Evolutionary conservation across 805 yeast species (phyloP), one percentile per base, ranked within the genome.

Genomic region (Ogataea chonburiensis): DNA sequence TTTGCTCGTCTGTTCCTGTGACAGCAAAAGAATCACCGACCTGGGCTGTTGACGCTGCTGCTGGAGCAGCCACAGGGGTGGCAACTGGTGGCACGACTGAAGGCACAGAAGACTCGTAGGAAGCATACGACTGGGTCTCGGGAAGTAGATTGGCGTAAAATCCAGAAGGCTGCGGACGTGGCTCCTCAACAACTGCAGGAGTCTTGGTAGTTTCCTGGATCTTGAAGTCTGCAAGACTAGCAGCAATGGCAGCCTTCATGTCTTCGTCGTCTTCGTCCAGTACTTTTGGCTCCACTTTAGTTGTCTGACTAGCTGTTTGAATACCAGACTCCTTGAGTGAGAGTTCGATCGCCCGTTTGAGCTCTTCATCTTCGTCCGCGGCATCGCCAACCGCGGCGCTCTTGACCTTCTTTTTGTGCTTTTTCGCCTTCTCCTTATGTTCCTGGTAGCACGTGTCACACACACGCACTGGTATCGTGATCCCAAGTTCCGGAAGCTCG

Each of bases 211-310:
- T 19, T 2, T 37, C 40, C 31, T 38, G 41, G 8, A 37, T 56
- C 46, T 82, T 75, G 55, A 83, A 70, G 40, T 89, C 97, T 35
- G 71, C 71, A 43, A 93, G 68, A 59, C 96, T 86, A 1, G 96
- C 96, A 11, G 84, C 95, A 40, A 93, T 91, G 0, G 98, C 98
- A 1, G 93, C 95, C 56, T 79, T 85, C 79, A 91, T 75, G 23
- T 87, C 96, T 24, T 82, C 91, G 53, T 88, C 95, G 12, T 81
- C 85, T 13, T 83, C 87, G 2, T 77, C 85, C 11, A 28, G 12
- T n/a, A 19, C 26, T 12, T 35, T 21, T 7, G 33, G 39, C 9
- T 28, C 40, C 2, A 19, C 22, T 7, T 19, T 10, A 10, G 22
- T 19, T 19, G 22, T 19, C 6, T 33, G 18, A 3, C 13, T 17